Conservation (phyloP, 73 alveolate species). For the Tetrahymena borealis region DNA sequence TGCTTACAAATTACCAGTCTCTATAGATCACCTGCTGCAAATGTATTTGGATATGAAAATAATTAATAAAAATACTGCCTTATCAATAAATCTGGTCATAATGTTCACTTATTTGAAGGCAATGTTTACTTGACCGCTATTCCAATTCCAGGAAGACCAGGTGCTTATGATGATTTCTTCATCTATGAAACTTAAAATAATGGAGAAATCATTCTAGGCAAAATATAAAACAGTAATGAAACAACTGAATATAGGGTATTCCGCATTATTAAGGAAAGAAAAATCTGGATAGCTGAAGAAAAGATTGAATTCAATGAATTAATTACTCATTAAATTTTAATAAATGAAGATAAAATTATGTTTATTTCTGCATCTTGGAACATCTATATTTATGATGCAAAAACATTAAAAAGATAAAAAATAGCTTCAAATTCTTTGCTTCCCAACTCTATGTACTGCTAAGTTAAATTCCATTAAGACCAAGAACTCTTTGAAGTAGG, state of each 20-base stretch:
- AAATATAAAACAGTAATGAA: background rate
- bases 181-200: background rate
- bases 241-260: background rate
- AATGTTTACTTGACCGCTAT: background rate
- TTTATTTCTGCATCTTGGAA: background rate
- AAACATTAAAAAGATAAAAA: background rate
- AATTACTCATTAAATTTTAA: background rate
- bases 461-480: background rate
- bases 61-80: background rate
- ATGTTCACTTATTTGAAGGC: background rate
- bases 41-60: background rate
- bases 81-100: background rate
- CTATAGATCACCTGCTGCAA: background rate
- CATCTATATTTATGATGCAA: background rate
- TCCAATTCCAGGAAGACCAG: background rate
- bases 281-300: background rate
- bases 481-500: background rate
- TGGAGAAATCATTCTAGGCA: background rate
- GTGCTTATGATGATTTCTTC: background rate
- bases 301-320: background rate
- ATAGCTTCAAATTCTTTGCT: background rate
- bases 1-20: background rate
- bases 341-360: background rate
- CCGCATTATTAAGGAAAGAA: background rate
- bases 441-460: background rate